Conservation (phyloP, 768 basidiomycete species). For the Leccinum imitatum region DNA sequence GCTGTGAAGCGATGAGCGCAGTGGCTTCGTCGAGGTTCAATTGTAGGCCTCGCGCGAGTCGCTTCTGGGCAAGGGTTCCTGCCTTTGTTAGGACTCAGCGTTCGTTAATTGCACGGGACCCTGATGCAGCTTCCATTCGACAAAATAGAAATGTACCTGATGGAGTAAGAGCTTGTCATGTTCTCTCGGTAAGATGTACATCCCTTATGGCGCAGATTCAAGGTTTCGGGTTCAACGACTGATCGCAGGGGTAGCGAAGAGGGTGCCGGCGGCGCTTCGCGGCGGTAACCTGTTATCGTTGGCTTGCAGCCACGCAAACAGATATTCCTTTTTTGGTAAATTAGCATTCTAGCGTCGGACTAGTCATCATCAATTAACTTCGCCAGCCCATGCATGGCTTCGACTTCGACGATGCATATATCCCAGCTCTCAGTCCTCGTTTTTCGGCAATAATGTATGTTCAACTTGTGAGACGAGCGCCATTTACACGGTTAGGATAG, state of each 20-base stretch:
- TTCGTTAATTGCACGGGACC: not conserved
- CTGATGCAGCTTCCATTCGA: not conserved
- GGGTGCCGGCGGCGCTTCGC: not conserved
- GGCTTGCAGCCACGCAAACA: not conserved
- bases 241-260: not conserved
- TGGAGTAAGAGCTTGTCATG: slow-evolving; percentile 65
- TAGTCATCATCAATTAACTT: not conserved
- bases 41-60: slow-evolving; percentile 87
- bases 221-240: not conserved
- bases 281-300: not conserved
- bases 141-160: slow-evolving; percentile 41
- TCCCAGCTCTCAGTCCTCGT: not conserved
- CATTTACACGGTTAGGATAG: not conserved
- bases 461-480: not conserved
- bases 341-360: not conserved
- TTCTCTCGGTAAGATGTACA: not conserved
- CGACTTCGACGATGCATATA: not conserved
- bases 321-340: not conserved
- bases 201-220: not conserved
- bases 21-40: slow-evolving; percentile 88
- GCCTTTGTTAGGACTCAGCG: slow-evolving; percentile 43
- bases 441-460: not conserved
- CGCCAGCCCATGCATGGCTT: not conserved
- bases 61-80: slow-evolving; percentile 89
- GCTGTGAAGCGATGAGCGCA: slow-evolving; percentile 86